Percentiles rank a stretch among this genome's conserved stretches.
phyloP scores from a whole-genome alignment of 768 basidiomycete species.

The Boletus rubroflammeus region DNA sequence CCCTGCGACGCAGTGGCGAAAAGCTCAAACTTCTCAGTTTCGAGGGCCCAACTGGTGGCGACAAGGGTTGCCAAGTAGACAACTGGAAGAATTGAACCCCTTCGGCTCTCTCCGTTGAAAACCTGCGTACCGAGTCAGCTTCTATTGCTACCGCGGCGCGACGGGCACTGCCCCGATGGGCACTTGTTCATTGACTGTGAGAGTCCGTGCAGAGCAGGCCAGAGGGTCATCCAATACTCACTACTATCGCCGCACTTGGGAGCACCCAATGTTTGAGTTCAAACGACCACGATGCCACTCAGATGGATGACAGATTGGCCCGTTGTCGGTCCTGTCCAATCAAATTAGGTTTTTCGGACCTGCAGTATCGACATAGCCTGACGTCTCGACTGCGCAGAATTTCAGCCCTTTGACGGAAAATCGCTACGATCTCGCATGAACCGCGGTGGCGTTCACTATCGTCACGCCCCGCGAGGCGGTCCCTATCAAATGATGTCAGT shows the following conservation, averaged over 20 bases:
- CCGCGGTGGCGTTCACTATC: constrained; percentile 1
- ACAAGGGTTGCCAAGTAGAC: constrained; percentile 8
- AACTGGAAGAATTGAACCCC: neutral
- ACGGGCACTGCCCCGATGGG: neutral
- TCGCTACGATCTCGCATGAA: constrained; percentile 5
- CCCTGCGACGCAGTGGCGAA: neutral
- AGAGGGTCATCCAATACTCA: neutral
- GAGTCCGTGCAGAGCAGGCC: neutral
- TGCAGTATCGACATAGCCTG: constrained; percentile 10
- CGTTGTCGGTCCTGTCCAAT: neutral
- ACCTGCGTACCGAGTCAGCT: neutral
- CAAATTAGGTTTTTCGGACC: neutral
- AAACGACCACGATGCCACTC: neutral
- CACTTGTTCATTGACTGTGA: neutral
- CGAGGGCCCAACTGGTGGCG: neutral
- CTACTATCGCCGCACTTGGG: neutral
- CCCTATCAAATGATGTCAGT: constrained; percentile 26
- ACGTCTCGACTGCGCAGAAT: constrained; percentile 27
- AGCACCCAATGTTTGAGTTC: neutral
- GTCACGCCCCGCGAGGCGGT: constrained; percentile 14
- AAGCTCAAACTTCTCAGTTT: constrained; percentile 6
- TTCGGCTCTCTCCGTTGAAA: constrained; percentile 11
- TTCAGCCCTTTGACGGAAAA: constrained; percentile 14
- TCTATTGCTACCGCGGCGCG: constrained; percentile 11
- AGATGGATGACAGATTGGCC: neutral